Base-by-base conservation (phyloP, 805 yeast genomes). In the Wickerhamomyces bisporus region DNA sequence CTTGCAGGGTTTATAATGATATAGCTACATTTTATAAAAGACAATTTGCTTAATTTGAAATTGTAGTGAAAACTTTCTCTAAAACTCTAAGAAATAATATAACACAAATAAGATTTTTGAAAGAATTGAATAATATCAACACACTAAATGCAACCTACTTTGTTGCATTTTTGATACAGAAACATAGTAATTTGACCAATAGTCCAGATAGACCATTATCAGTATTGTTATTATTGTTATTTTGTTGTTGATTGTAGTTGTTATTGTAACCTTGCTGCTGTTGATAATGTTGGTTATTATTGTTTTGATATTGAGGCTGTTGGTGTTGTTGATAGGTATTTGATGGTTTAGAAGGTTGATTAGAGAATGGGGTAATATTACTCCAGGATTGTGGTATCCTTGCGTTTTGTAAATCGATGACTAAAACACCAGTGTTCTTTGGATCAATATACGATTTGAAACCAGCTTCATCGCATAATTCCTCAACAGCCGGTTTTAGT, bases 401-500 rank as follows among this genome's bases (percentile, higher is more conserved):
- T 3, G 75, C 72, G 17, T 65, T 63, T n/a, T 58, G 48, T 38
- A 86, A 69, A 48, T 82, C 82, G 39, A 89, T 77, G 10, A 84
- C 68, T 42, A 89, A 57, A 3, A 89, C 95, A 24, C 98, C 98
- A 3, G 83, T 45, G 58, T 91, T 91, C 38, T 81, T 73, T 2
- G 69, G 67, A 50, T 88, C 91, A 26, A 83, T 68, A 48, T 75
- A 68, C 45, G 74, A 75, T 21, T 61, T 71, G 47, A 89, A 70
- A 19, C 75, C 65, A 30, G 81, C 75, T 49, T 86, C 83, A 25
- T 64, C 55, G 60, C 96, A 87, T 54, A 86, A 62, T 35, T 76
- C 72, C 53, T 86, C 93, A 15, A 88, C 77, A 0, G 96, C 96
- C 2, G 97, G 97, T 59, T 82, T 85, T 49, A 91, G 62, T 60